A percentile compares a stretch with the other conserved stretches of the same genome.
Conservation (phyloP, 108 stramenopile genomes). For the Hondaea fermentalgiana region DNA sequence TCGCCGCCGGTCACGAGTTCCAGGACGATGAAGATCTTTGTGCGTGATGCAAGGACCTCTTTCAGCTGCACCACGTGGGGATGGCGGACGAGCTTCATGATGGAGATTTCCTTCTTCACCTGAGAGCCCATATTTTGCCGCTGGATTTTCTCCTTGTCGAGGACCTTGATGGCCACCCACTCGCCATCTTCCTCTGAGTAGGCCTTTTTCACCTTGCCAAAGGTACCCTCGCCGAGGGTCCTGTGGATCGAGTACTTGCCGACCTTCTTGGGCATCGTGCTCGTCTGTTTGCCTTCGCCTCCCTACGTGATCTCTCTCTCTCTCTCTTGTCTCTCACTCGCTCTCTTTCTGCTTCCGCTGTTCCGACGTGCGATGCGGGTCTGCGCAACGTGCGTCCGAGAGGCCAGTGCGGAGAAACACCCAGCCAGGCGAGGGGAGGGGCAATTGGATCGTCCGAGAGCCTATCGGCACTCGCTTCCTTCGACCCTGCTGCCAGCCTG, state of each 20-base stretch:
- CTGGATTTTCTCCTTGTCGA: conserved; percentile 73
- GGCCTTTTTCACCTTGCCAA: conserved; percentile 54
- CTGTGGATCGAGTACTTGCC: conserved; percentile 52
- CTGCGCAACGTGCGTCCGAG: too few species aligned
- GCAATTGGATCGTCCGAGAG: too few species aligned
- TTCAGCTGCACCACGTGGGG: conserved; percentile 66
- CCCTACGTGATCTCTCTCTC: too few species aligned
- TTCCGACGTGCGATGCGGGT: too few species aligned
- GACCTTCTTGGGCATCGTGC: conserved; percentile 49
- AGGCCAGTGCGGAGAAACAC: too few species aligned
- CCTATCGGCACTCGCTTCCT: too few species aligned
- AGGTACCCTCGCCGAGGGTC: conserved; percentile 53
- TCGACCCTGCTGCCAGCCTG: too few species aligned
- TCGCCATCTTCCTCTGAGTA: conserved; percentile 45
- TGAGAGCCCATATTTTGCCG: conserved; percentile 75
- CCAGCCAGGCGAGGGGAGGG: too few species aligned
- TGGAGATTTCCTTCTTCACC: conserved; percentile 71
- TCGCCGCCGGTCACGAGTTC: conserved; percentile 78
- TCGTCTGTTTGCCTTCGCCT: neutral
- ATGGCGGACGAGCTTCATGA: conserved; percentile 70
- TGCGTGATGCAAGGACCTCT: conserved; percentile 71
- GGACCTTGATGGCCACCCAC: conserved; percentile 62
- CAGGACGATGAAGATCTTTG: conserved; percentile 78
- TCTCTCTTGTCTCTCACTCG: too few species aligned
- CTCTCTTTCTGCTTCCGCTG: too few species aligned